phyloP scores from a whole-genome alignment of 805 yeast genomes.

The Hanseniaspora valbyensis region DNA sequence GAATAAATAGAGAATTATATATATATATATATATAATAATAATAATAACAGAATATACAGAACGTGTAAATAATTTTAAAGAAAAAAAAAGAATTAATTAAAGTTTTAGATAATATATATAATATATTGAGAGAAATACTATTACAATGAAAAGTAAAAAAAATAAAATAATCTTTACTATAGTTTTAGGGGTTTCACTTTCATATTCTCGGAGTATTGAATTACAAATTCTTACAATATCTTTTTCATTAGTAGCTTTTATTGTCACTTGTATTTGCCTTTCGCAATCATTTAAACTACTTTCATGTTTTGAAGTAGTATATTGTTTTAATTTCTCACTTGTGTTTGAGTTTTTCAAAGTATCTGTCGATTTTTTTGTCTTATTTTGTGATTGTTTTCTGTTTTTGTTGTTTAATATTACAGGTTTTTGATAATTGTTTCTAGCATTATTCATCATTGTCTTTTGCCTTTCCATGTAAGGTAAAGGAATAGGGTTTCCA shows the following conservation, averaged over 20 bases:
- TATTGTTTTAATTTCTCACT: not conserved
- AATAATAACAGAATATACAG: not conserved
- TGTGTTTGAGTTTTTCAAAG: not conserved
- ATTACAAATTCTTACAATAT: conserved; percentile 9
- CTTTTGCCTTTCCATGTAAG: conserved; percentile 22
- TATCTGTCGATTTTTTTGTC: too few species aligned
- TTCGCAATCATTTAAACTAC: conserved; percentile 14
- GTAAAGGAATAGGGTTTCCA: conserved; percentile 34
- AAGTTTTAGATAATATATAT: too few species aligned
- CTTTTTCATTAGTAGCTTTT: conserved; percentile 9
- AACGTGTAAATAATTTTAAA: not conserved
- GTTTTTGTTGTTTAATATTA: conserved; percentile 18
- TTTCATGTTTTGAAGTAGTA: not conserved
- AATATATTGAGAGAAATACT: too few species aligned
- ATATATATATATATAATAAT: not conserved
- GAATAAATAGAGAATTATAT: conserved; percentile 25
- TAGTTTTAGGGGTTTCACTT: not conserved
- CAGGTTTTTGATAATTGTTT: conserved; percentile 17
- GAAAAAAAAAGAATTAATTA: too few species aligned
- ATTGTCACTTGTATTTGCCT: conserved; percentile 19
- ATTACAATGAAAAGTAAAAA: not conserved
- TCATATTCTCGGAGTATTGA: conserved; percentile 4
- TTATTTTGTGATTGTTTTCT: not conserved
- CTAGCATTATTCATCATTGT: not conserved
- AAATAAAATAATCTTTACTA: not conserved